Evolutionary conservation across 2,329 filamentous ascomycete genomes (phyloP), one percentile per base, ranked within the genome.

Genomic region (Neonectria neomacrospora): DNA sequence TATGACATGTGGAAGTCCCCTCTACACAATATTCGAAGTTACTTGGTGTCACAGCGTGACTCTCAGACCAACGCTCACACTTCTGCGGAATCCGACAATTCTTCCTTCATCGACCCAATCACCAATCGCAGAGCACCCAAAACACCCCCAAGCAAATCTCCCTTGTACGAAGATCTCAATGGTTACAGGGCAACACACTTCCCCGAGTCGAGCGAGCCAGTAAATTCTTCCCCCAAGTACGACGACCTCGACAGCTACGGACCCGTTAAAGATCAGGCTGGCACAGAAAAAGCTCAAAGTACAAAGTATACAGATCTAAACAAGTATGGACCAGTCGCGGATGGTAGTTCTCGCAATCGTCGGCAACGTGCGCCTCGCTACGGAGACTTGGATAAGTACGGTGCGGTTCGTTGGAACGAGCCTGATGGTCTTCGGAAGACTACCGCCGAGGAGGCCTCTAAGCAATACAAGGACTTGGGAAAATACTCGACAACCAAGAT

Each of bases 61-160:
- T 51, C 71, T 32, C 63, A 73, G 51, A 52, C 66, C 69, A 52
- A 61, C 75, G 20, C 64, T 72, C 2, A 67, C 3, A 73, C 73
- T 26, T 74, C 75, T 11, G 64, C 68, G 5, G 54, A 67, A 2
- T 56, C 58, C 2, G 58, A 68, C n/a, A 60, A 66, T 18, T 54
- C 58, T 18, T 63, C 61, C 18, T 61, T 66, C 22, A 87, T 89
- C 45, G 86, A 89, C 60, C 86, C 86, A 3, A 87, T 89, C 62
- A 87, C 86, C 16, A 88, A 88, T 65, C 81, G 85, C 34, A 86
- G 81, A 63, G 79, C 86, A 3, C 62, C 71, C 18, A 80, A 66
- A 9, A 65, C 54, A 11, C 32, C 10, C 45, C 32, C 23, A 60
- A 78, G 42, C 7, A 47, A 57, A 20, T 41, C 62, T 30, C 56